Conservation (phyloP, 1,284 basidiomycete species). For the Trichosporon ovoides region DNA sequence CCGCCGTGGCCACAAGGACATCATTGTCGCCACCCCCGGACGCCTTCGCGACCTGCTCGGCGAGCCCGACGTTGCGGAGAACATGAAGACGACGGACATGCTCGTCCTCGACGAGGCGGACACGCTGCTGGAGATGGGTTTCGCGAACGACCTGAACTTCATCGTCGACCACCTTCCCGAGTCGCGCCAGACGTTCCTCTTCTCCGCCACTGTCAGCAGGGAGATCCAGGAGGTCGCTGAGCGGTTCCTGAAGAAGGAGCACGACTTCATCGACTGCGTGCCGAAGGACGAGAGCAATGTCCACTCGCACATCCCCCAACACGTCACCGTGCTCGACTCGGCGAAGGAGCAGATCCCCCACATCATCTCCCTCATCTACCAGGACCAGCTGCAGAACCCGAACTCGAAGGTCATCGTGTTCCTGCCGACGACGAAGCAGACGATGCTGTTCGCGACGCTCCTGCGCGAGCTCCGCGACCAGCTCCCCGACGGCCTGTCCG, state of each 20-base stretch:
- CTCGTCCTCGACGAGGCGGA: slow-evolving; percentile 94
- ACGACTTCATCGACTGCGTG: slow-evolving; percentile 59
- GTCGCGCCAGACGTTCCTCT: slow-evolving; percentile 83
- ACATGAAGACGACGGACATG: slow-evolving; percentile 57
- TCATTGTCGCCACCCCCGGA: slow-evolving; percentile 91
- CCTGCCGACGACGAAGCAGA: slow-evolving; percentile 82
- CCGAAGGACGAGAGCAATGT: slow-evolving; percentile 59
- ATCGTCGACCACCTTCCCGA: slow-evolving; percentile 68
- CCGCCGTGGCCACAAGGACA: slow-evolving; percentile 63
- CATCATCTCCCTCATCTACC: slow-evolving; percentile 71
- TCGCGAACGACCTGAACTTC: slow-evolving; percentile 78
- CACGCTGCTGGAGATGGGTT: slow-evolving; percentile 92
- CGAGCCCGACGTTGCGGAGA: slow-evolving; percentile 57
- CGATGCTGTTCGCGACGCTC: slow-evolving; percentile 66
- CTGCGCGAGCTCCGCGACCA: slow-evolving; percentile 54
- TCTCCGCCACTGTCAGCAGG: slow-evolving; percentile 72
- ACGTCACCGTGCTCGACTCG: slow-evolving; percentile 66
- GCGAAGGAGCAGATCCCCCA: slow-evolving; percentile 72
- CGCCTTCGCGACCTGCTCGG: slow-evolving; percentile 74
- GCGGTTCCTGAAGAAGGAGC: slow-evolving; percentile 58
- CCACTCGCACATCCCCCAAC: slow-evolving; percentile 75
- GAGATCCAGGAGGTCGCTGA: slow-evolving; percentile 53
- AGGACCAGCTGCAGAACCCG: slow-evolving; percentile 76
- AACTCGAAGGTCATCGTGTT: slow-evolving; percentile 82
- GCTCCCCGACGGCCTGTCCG: slow-evolving; percentile 55